Percentiles rank a stretch among this genome's conserved stretches.
These are phyloP conservation scores for Cryptosporidium baileyi DNA, from an alignment of 169 alveolate species.

Conservation along the genomic window DNA sequence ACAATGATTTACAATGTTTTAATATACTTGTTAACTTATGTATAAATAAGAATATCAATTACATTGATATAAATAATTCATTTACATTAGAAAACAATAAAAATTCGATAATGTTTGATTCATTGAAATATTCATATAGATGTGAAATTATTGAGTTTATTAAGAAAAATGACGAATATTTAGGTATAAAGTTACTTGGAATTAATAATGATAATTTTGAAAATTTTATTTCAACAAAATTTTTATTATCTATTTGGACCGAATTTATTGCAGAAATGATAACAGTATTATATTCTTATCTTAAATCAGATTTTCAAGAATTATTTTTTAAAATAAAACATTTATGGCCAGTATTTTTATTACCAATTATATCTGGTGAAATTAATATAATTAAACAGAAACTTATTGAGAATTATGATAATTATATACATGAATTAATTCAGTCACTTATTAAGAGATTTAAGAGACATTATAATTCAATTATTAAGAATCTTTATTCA, in stretches of 20 bases:
- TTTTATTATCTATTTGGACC: constrained; percentile 13
- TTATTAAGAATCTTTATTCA: constrained; percentile 33
- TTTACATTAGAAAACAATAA: not conserved
- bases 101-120: not conserved
- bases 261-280: constrained; percentile 53
- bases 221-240: not conserved
- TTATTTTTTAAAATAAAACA: not conserved
- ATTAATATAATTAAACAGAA: not conserved
- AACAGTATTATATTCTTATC: constrained; percentile 21
- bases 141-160: not conserved
- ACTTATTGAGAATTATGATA: not conserved
- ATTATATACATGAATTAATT: not conserved
- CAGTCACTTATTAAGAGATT: constrained; percentile 5
- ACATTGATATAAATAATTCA: not conserved
- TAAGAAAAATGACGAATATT: not conserved
- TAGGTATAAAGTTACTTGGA: not conserved
- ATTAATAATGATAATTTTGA: not conserved
- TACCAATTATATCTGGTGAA: constrained; percentile 38
- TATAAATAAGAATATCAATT: not conserved
- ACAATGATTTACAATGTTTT: constrained; percentile 34
- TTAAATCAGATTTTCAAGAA: constrained; percentile 40
- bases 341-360: constrained; percentile 47
- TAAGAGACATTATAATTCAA: constrained; percentile 11
- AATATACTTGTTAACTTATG: constrained; percentile 9
- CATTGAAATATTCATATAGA: constrained; percentile 14